Conservation (phyloP, 2,329 filamentous ascomycete genomes). For the Xylariaceae sp. region DNA sequence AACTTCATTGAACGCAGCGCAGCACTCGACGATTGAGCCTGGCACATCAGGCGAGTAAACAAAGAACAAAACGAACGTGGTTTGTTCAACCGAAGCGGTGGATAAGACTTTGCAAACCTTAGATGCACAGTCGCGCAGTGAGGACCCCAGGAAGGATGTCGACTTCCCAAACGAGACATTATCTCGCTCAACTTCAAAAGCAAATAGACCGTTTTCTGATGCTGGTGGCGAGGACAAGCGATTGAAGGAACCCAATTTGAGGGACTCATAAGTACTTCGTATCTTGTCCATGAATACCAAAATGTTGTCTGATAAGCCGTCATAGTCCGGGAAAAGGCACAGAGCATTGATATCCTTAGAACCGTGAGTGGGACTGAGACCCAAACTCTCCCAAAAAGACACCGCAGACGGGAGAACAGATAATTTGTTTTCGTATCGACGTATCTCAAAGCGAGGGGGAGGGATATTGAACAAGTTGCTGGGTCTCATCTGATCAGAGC, state of each 20-base stretch:
- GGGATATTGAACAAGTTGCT: constrained; percentile 61
- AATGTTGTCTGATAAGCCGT: constrained; percentile 60
- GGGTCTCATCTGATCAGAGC: constrained; percentile 47
- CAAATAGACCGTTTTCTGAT: constrained; percentile 48
- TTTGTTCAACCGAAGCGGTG: constrained; percentile 41
- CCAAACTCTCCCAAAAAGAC: constrained; percentile 78
- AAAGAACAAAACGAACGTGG: constrained; percentile 74
- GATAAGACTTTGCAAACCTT: constrained; percentile 47
- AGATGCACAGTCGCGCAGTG: constrained; percentile 48
- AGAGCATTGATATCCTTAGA: constrained; percentile 68
- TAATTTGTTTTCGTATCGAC: constrained; percentile 65
- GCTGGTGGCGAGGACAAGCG: constrained; percentile 43
- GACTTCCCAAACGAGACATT: constrained; percentile 40
- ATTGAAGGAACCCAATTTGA: constrained; percentile 67
- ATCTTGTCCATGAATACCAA: constrained; percentile 65
- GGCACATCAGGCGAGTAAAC: constrained; percentile 65
- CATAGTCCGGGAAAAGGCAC: constrained; percentile 67
- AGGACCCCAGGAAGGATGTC: constrained; percentile 42
- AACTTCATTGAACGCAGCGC: constrained; percentile 69
- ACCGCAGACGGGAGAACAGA: constrained; percentile 74
- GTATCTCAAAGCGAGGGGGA: constrained; percentile 69
- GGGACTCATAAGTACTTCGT: constrained; percentile 68
- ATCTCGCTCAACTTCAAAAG: constrained; percentile 48
- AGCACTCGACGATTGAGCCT: constrained; percentile 65
- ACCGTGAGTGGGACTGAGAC: constrained; percentile 68